Evolutionary conservation across 2,329 filamentous ascomycete genomes (phyloP), one percentile per base, ranked within the genome.

Genomic region (Alternaria incomplexa): DNA sequence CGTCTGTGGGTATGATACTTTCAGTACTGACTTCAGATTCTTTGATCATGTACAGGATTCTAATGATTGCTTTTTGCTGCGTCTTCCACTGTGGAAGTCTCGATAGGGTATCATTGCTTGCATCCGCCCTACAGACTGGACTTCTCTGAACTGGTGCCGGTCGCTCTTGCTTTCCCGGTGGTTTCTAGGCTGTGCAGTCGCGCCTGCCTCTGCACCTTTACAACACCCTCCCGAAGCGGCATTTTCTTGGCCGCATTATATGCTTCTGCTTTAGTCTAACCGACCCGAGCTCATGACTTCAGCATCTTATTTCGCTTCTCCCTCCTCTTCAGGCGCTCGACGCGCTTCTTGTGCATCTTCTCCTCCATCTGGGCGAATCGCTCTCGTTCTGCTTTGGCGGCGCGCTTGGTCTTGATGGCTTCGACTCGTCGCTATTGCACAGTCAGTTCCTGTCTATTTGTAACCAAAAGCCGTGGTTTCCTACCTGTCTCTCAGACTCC

Each of bases 281-380:
- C 25, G 20, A 22, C 20, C 11, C 17, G 25, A 46, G 51, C 56
- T 78, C 79, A 85, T 32, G 83, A 85, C 71, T 85, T 85, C 63
- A 86, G 73, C 79, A 93, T 83, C 84, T 95, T 96, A 82, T 95
- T 99, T 78, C 96, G 89, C 90, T 98, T 98, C 85, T 99, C 96
- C 81, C 93, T 92, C 77, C 94, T 88, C 89, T 93, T 97, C 81
- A 97, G 82, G 73, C 96, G 88, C 83, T 99, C 96, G 12, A 98
- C 91, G 65, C 94, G 87, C 86, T 97, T 98, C 82, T 88, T 89
- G 84, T 98, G 95, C 96, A 99, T 98, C 85, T 96, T 98, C 83
- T 93, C 93, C 20, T 93, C 95, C 88, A 99, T 88, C 85, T 94
- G 93, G 80, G 93, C 93, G 78, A 95, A 98, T 71, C 95, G 86